These are phyloP conservation scores for Ophiocordyceps camponoti-saundersi DNA, from an alignment of 2,329 filamentous ascomycete species.

Conservation along the genomic window DNA sequence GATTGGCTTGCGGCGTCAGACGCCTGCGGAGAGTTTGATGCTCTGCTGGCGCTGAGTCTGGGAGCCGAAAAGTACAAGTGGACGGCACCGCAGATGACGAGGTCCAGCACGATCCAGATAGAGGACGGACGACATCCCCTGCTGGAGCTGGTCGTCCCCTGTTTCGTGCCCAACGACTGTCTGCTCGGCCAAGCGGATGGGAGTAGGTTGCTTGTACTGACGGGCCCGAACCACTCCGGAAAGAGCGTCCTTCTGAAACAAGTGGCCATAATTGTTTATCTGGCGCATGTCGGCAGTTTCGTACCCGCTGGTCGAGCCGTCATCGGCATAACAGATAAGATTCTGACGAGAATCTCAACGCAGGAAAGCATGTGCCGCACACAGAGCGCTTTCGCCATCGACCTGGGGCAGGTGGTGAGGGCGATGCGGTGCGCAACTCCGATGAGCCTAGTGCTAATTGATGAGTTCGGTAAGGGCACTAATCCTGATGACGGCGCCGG, in stretches of 20 bases:
- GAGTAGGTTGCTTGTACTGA: constrained; percentile 57
- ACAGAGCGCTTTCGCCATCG: constrained; percentile 53
- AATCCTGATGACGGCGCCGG: constrained; percentile 40
- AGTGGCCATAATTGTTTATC: constrained; percentile 73
- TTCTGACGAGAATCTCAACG: constrained; percentile 72
- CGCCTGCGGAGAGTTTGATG: constrained; percentile 73
- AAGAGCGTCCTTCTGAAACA: constrained; percentile 96
- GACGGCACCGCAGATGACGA: constrained; percentile 49
- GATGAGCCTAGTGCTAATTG: constrained; percentile 70
- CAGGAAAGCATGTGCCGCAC: constrained; percentile 41
- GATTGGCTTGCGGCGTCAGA: constrained; percentile 55
- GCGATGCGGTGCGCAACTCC: constrained; percentile 58
- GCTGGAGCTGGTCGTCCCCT: constrained; percentile 66
- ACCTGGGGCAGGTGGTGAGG: constrained; percentile 73
- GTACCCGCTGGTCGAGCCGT: constrained; percentile 63
- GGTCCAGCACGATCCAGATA: constrained; percentile 55
- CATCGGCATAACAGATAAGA: constrained; percentile 83
- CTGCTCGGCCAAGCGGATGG: constrained; percentile 44
- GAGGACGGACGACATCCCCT: constrained; percentile 69
- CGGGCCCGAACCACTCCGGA: constrained; percentile 89
- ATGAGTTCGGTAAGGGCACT: constrained; percentile 69
- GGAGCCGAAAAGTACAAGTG: constrained; percentile 63
- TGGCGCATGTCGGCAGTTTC: constrained; percentile 86
- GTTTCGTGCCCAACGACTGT: constrained; percentile 73
- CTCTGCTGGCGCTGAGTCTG: constrained; percentile 61